A percentile compares a stretch with the other conserved stretches of the same genome.
Evolutionary conservation across 2,329 filamentous ascomycete genomes (phyloP).

Genomic region (Colletotrichum gloeosporioides): DNA sequence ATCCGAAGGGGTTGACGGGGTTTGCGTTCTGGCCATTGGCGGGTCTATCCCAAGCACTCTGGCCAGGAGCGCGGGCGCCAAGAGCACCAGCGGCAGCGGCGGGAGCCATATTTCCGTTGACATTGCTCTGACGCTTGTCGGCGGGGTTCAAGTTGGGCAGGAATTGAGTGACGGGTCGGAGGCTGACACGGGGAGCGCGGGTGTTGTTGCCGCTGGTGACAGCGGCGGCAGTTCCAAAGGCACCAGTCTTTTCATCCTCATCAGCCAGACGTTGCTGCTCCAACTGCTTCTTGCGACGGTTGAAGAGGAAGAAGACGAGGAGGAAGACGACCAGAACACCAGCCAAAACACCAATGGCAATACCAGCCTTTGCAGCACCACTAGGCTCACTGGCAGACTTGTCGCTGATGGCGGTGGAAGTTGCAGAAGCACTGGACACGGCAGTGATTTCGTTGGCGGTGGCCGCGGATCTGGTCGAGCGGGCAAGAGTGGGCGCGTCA

Average conservation of each 20-base stretch:
- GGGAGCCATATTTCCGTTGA: constrained; percentile 39
- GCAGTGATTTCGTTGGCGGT: constrained; percentile 22
- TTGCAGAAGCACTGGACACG: constrained; percentile 21
- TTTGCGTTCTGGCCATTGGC: constrained; percentile 51
- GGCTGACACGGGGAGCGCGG: constrained; percentile 79
- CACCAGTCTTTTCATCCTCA: constrained; percentile 70
- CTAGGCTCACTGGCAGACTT: constrained; percentile 26
- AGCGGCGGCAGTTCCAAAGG: constrained; percentile 36
- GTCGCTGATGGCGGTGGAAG: background rate
- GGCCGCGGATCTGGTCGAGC: constrained; percentile 35
- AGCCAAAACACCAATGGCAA: constrained; percentile 81
- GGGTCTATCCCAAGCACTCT: constrained; percentile 54
- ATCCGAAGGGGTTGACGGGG: constrained; percentile 74
- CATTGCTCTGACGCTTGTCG: constrained; percentile 54
- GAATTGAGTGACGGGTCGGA: constrained; percentile 86
- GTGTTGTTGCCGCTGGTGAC: constrained; percentile 41
- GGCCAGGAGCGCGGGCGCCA: constrained; percentile 32
- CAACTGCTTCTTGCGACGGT: constrained; percentile 71
- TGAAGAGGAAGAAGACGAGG: constrained; percentile 75
- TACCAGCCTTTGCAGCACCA: constrained; percentile 70
- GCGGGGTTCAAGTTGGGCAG: constrained; percentile 65
- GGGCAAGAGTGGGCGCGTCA: constrained; percentile 27
- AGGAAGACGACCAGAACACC: constrained; percentile 70
- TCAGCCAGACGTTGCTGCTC: constrained; percentile 47
- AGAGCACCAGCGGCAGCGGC: constrained; percentile 33